Conservation (phyloP, 2,329 filamentous ascomycete genomes). For the Ophiocordyceps camponoti-rufipedis region DNA sequence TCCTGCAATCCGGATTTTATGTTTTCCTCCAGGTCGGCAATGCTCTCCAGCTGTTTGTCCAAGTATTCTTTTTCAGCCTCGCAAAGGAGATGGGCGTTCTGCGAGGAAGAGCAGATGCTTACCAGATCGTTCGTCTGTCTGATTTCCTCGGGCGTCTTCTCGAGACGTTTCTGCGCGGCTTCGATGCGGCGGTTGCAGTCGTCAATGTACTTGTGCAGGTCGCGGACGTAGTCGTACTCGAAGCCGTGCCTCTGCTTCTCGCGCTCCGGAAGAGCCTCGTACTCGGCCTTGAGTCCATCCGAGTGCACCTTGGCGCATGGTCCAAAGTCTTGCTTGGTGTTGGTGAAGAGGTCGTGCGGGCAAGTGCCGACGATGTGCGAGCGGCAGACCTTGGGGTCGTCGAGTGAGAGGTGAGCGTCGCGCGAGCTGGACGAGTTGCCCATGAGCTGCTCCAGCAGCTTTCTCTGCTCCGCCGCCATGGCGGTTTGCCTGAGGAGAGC, state of each 20-base stretch:
- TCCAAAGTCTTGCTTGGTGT: constrained; percentile 94
- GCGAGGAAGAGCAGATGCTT: constrained; percentile 3
- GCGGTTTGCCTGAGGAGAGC: constrained; percentile 3
- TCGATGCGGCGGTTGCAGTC: constrained; percentile 94
- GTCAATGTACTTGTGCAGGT: constrained; percentile 92
- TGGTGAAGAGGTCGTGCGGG: constrained; percentile 97
- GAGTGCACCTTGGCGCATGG: constrained; percentile 76
- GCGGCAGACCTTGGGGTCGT: constrained; percentile 83
- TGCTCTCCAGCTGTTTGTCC: constrained; percentile 47
- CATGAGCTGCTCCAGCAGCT: constrained; percentile 96
- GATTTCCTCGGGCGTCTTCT: constrained; percentile 97
- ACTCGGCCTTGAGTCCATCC: constrained; percentile 77
- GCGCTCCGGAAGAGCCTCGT: constrained; percentile 51
- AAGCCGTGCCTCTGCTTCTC: constrained; percentile 72
- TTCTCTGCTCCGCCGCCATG: constrained; percentile 95
- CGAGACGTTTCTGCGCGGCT: constrained; percentile 67
- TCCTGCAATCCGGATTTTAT: constrained; percentile 74
- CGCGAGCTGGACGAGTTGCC: constrained; percentile 56
- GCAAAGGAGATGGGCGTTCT: not conserved
- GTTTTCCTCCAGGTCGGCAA: constrained; percentile 60
- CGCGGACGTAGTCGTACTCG: constrained; percentile 90
- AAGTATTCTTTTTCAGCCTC: not conserved
- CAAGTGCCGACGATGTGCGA: constrained; percentile 89
- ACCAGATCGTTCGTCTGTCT: constrained; percentile 78
- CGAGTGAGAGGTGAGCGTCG: constrained; percentile 69